These are phyloP conservation scores for Solanum pimpinellifolium DNA, from an alignment of 257 asterid species.

Conservation along the genomic window DNA sequence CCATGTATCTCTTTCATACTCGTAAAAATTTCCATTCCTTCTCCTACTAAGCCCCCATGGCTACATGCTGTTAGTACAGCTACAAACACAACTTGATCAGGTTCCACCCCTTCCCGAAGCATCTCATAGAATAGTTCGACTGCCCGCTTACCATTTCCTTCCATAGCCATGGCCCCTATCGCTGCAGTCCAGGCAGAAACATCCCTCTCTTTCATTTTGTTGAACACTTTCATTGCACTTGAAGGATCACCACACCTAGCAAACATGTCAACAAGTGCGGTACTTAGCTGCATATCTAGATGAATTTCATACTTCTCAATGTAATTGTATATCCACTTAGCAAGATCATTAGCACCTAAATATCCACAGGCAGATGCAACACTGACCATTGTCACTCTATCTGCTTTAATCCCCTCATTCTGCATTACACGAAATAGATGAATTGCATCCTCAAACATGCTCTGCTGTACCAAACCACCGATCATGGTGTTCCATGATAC, in stretches of 20 bases:
- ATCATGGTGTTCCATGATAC: constrained; percentile 57
- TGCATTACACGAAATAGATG: constrained; percentile 37
- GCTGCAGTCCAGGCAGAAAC: constrained; percentile 55
- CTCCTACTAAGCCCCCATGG: constrained; percentile 32
- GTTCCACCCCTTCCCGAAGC: constrained; percentile 16
- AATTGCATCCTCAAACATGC: constrained; percentile 31
- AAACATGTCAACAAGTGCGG: constrained; percentile 42
- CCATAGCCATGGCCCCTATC: constrained; percentile 45
- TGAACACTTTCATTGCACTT: constrained; percentile 30
- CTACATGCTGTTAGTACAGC: constrained; percentile 50
- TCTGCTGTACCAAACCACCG: constrained; percentile 27
- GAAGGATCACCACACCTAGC: constrained; percentile 45
- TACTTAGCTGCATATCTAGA: constrained; percentile 21
- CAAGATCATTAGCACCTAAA: constrained; percentile 38
- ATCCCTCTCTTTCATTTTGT: constrained; percentile 22
- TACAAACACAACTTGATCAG: constrained; percentile 33
- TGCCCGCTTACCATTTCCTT: constrained; percentile 38
- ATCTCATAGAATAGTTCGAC: constrained; percentile 31
- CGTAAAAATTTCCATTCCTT: constrained; percentile 29
- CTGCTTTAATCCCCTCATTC: constrained; percentile 24
- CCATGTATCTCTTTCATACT: constrained; percentile 20
- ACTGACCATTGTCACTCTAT: constrained; percentile 44
- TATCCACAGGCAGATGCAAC: constrained; percentile 55
- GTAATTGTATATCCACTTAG: constrained; percentile 41
- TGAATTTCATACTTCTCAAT: constrained; percentile 8